Evolutionary conservation across 2,329 filamentous ascomycete genomes (phyloP).

Genomic region (Hypomyces rosellus): DNA sequence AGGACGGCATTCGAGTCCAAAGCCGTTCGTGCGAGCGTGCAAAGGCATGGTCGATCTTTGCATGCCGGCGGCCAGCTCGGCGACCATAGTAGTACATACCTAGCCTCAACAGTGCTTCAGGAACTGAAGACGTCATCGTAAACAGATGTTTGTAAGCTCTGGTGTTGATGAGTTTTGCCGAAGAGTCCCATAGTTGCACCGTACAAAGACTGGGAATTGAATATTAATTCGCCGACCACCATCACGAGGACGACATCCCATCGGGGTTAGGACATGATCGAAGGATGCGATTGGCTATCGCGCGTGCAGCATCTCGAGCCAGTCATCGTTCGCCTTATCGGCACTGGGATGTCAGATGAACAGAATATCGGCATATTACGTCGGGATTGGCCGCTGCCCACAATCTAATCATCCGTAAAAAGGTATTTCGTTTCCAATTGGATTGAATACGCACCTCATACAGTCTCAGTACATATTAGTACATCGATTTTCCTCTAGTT

Average conservation of each 20-base stretch:
- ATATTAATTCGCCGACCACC: background rate
- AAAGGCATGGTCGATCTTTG: background rate
- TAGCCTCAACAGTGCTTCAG: too few relatives aligned
- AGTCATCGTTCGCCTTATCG: slow-evolving; percentile 6
- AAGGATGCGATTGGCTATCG: slow-evolving; percentile 4
- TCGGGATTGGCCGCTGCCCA: slow-evolving; percentile 9
- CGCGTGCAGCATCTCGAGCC: slow-evolving; percentile 5
- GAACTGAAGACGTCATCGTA: too few relatives aligned
- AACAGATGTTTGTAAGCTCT: too few relatives aligned
- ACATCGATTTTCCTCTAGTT: background rate
- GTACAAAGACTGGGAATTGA: background rate
- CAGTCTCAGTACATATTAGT: background rate
- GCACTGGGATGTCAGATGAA: slow-evolving; percentile 2
- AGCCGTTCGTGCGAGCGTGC: too few relatives aligned
- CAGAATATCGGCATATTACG: slow-evolving; percentile 3
- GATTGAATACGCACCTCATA: slow-evolving; percentile 1
- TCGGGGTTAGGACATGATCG: background rate
- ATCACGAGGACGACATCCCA: slow-evolving; percentile 4
- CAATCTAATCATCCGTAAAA: background rate
- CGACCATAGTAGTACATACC: background rate
- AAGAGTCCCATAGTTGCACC: background rate
- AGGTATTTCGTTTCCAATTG: slow-evolving; percentile 1
- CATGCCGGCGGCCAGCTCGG: background rate
- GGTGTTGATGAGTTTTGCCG: too few relatives aligned
- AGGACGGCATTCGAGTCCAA: too few relatives aligned